Percentiles rank a stretch among this genome's conserved stretches.
These are phyloP conservation scores for Mucor sp. DNA, from an alignment of 371 early-diverging fungal species.

Conservation along the genomic window DNA sequence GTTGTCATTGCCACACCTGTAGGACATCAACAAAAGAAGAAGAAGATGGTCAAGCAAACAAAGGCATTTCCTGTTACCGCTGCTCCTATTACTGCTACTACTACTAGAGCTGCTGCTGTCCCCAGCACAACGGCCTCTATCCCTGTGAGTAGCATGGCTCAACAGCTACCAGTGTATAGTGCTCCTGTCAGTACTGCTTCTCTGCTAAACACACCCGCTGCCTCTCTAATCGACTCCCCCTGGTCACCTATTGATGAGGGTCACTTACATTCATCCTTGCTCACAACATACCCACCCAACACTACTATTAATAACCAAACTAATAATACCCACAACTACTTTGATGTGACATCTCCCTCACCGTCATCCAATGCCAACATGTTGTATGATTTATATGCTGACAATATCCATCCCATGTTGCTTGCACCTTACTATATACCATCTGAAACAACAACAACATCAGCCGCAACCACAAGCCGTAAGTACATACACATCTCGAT, in stretches of 20 bases:
- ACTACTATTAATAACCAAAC: constrained; percentile 6
- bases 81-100: background rate
- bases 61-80: background rate
- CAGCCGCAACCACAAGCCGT: background rate
- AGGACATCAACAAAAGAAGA: constrained; percentile 14
- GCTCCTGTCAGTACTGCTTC: background rate
- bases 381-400: background rate
- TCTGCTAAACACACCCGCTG: background rate
- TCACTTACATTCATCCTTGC: background rate
- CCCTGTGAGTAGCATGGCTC: background rate
- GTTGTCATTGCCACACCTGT: background rate
- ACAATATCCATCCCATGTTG: constrained; percentile 20
- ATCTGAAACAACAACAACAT: background rate
- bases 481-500: background rate
- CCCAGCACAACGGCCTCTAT: background rate
- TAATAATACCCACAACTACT: background rate
- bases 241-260: constrained; percentile 7
- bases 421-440: constrained; percentile 16
- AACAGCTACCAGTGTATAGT: background rate
- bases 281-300: constrained; percentile 2
- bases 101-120: background rate
- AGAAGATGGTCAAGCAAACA: constrained; percentile 19
- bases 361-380: background rate
- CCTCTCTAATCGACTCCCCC: constrained; percentile 6
- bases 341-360: background rate